Base-by-base conservation (phyloP, 495 filamentous ascomycete genomes). In the Aspergillus saccharolyticus region DNA sequence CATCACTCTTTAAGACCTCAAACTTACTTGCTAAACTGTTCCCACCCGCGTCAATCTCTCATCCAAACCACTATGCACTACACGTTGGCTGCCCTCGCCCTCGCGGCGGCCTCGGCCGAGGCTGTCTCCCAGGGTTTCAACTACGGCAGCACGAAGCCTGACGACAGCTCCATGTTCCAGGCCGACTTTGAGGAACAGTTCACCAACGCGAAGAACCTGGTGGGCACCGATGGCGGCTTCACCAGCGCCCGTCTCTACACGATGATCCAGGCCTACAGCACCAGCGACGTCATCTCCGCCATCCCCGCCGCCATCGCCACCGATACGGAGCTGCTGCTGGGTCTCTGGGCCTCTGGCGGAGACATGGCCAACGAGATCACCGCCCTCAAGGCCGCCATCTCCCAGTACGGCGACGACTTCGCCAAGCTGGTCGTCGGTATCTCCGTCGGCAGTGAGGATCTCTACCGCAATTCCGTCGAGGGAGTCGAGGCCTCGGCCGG, bases 401-500 rank as follows among this genome's bases (percentile, higher is more conserved):
- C 59, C 42, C 71, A 81, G 54, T 89, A 90, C 68, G 87, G 87
- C 20, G 69, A 73, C 4, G 66, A 69, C 21, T 83, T 95, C 68
- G 73, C 78, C 61, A 70, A 77, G 55, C 74, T 88, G 44, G 82
- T 96, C 33, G 86, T 80, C 54, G 91, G 89, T 73, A 92, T 96
- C 76, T 92, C 91, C 4, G 89, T 96, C 54, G 92, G 90, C 56
- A 89, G 84, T 69, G 92, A 96, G 80, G 89, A 95, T 71, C 79
- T 96, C 4, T 96, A 97, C 83, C 86, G 91, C 56, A 82, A 80
- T 77, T 87, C 86, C 2, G 78, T 81, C 21, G 81, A 68, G 4
- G 83, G 81, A 46, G 74, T 74, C 57, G 51, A 70, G 61, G 74
- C 74, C 69, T 59, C 75, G 8, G 81, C 78, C 24, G 86, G 85